These are phyloP conservation scores for Aspergillus oerlinghausenensis DNA, from an alignment of 2,329 filamentous ascomycete species.

Conservation along the genomic window DNA sequence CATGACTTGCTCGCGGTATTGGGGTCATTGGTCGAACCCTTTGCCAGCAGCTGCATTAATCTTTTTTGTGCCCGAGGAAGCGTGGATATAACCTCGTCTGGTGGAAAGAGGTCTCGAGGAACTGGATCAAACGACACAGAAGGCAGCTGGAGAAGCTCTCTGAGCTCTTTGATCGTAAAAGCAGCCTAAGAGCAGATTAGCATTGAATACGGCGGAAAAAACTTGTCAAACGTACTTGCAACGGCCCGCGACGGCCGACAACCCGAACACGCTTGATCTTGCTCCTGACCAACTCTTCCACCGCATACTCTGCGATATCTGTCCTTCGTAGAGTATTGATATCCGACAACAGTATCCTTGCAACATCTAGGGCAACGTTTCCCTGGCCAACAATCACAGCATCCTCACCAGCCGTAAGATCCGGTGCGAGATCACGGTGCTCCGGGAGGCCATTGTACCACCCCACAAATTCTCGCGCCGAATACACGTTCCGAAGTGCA, in stretches of 20 bases:
- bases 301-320: slow-evolving; percentile 81
- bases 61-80: slow-evolving; percentile 72
- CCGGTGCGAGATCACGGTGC: slow-evolving; percentile 65
- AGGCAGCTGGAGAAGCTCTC: slow-evolving; percentile 77
- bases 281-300: slow-evolving; percentile 68
- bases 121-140: slow-evolving; percentile 68
- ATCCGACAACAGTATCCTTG: slow-evolving; percentile 75
- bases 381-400: slow-evolving; percentile 90
- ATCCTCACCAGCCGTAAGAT: slow-evolving; percentile 70
- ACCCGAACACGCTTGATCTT: slow-evolving; percentile 74
- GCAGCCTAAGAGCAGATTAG: slow-evolving; percentile 57
- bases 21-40: slow-evolving; percentile 58
- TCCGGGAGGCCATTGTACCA: slow-evolving; percentile 98
- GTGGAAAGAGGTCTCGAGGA: slow-evolving; percentile 61
- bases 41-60: slow-evolving; percentile 73
- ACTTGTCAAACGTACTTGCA: slow-evolving; percentile 59
- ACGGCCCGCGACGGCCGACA: slow-evolving; percentile 82
- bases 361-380: slow-evolving; percentile 92
- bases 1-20: slow-evolving; percentile 61
- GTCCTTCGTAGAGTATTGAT: slow-evolving; percentile 71
- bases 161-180: slow-evolving; percentile 91
- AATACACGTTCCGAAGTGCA: slow-evolving; percentile 67
- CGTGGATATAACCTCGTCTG: slow-evolving; percentile 54
- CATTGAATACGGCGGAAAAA: slow-evolving; percentile 1
- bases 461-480: slow-evolving; percentile 87